Evolutionary conservation across 257 asterid species (phyloP).

Genomic region (Henckelia pumila): DNA sequence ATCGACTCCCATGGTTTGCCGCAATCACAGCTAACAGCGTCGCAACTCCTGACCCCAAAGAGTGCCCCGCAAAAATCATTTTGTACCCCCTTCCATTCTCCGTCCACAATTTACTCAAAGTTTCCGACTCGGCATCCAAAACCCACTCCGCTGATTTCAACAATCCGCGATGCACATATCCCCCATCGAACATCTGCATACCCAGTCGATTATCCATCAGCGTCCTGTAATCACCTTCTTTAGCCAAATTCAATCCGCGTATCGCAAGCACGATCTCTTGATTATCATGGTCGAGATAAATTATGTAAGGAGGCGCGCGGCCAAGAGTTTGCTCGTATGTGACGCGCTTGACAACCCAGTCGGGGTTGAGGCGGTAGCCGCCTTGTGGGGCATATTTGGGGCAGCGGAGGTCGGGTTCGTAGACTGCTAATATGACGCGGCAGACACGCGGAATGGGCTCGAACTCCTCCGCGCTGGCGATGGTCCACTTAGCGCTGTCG

Average conservation of each 20-base stretch:
- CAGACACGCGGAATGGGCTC: constrained; percentile 78
- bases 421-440: constrained; percentile 77
- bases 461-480: constrained; percentile 73
- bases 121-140: constrained; percentile 65
- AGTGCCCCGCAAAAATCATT: constrained; percentile 87
- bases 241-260: constrained; percentile 70
- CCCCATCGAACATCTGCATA: constrained; percentile 94
- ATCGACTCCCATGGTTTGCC: constrained; percentile 63
- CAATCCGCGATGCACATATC: constrained; percentile 86
- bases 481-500: constrained; percentile 84
- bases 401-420: constrained; percentile 63
- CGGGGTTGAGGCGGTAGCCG: constrained; percentile 68
- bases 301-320: constrained; percentile 81
- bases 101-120: constrained; percentile 61
- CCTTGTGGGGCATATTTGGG: constrained; percentile 64
- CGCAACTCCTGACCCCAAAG: constrained; percentile 93
- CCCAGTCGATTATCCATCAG: constrained; percentile 77
- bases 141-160: constrained; percentile 86
- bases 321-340: constrained; percentile 73
- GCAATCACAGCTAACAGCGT: constrained; percentile 65
- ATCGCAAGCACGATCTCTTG: constrained; percentile 78
- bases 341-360: constrained; percentile 71
- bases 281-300: constrained; percentile 70
- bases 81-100: constrained; percentile 70
- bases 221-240: constrained; percentile 73